Conservation (phyloP, 2,329 filamentous ascomycete genomes). For the Raffaelea albimanens region DNA sequence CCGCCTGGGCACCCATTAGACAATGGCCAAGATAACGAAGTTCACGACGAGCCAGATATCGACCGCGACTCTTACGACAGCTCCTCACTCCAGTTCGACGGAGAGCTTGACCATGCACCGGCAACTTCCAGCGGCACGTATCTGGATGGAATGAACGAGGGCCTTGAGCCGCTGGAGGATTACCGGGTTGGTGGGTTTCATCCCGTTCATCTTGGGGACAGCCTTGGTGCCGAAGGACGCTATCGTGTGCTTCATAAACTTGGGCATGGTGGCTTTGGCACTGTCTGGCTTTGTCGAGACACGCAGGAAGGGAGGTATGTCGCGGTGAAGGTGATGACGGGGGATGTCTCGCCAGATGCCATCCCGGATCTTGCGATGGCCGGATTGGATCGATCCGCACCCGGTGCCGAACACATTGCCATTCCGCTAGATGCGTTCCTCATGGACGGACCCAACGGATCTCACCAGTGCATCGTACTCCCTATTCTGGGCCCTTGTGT, state of each 20-base stretch:
- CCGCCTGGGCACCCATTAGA: background rate
- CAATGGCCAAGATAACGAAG: background rate
- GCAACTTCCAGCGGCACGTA: background rate
- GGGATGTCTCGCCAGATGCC: background rate
- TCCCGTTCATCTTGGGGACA: constrained; percentile 2
- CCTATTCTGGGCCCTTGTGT: constrained; percentile 7
- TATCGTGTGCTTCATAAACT: constrained; percentile 2
- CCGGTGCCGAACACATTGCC: constrained; percentile 7
- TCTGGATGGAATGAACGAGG: background rate
- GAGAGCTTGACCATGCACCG: background rate
- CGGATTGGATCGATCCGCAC: constrained; percentile 3
- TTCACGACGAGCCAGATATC: too few species aligned
- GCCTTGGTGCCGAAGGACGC: background rate
- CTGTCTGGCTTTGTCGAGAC: constrained; percentile 17
- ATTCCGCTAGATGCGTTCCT: constrained; percentile 3
- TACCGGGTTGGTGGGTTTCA: background rate
- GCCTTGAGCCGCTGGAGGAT: background rate
- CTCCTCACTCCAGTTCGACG: background rate
- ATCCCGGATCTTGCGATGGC: background rate
- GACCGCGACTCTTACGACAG: background rate
- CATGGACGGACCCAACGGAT: constrained; percentile 1
- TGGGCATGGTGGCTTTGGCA: constrained; percentile 4
- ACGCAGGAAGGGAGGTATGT: constrained; percentile 1
- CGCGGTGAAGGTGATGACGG: constrained; percentile 9
- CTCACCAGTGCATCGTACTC: constrained; percentile 3